phyloP scores from a whole-genome alignment of 1,139 yeast species.

The Meyerozyma smithsonii region DNA sequence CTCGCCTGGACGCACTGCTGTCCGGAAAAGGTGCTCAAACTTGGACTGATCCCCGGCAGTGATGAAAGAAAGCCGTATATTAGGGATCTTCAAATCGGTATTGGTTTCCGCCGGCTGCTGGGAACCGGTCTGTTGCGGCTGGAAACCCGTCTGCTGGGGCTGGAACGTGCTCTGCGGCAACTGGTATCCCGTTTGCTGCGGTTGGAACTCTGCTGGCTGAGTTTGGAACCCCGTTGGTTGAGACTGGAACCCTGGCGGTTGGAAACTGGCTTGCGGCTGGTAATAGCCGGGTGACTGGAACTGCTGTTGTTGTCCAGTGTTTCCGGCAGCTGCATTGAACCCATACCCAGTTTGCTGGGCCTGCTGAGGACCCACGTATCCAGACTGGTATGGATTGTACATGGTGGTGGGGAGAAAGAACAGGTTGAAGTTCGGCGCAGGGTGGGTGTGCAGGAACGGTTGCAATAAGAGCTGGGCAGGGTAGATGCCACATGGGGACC shows the following conservation, averaged over 20 bases:
- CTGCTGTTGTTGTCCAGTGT: constrained; percentile 10
- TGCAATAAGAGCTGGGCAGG: too few species aligned
- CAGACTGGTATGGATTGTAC: constrained; percentile 44
- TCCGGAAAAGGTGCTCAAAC: constrained; percentile 76
- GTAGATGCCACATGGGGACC: too few species aligned
- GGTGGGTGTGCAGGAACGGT: constrained; percentile 3
- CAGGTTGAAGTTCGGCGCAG: constrained; percentile 2
- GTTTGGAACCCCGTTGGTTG: constrained; percentile 3
- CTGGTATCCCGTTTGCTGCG: not conserved
- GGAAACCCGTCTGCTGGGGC: constrained; percentile 25
- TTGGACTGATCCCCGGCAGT: constrained; percentile 81
- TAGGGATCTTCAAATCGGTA: constrained; percentile 48
- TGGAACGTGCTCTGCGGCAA: constrained; percentile 19
- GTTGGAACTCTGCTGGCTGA: constrained; percentile 4
- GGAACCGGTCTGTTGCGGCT: constrained; percentile 4
- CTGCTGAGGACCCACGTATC: constrained; percentile 9
- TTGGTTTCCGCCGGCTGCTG: constrained; percentile 16
- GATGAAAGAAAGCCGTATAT: constrained; percentile 74
- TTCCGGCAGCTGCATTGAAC: constrained; percentile 7
- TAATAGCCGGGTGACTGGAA: constrained; percentile 17
- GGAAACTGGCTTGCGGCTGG: constrained; percentile 7
- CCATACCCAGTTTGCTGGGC: constrained; percentile 14
- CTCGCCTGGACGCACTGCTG: constrained; percentile 74
- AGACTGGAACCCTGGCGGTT: not conserved
- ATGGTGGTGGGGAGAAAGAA: constrained; percentile 15